Evolutionary conservation across 73 alveolate species (phyloP).

Genomic region (Paramecium sonneborni): DNA sequence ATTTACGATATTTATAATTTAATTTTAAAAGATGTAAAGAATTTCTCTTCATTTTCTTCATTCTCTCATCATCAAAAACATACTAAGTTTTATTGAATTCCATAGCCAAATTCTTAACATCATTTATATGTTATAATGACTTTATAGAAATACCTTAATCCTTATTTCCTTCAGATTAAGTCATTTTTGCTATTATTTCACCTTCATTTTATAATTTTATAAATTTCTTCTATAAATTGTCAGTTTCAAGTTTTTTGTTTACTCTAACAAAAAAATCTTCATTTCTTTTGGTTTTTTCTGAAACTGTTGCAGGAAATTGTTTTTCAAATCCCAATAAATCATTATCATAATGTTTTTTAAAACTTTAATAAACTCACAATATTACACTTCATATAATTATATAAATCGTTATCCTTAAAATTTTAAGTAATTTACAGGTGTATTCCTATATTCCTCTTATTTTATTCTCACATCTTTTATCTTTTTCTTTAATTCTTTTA

Average conservation of each 20-base stretch:
- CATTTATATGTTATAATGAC: background rate
- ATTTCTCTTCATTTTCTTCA: background rate
- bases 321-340: conserved; percentile 6
- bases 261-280: background rate
- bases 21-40: background rate
- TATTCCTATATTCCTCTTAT: background rate
- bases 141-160: background rate
- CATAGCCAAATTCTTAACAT: conserved; percentile 1
- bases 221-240: background rate
- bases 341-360: background rate
- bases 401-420: background rate
- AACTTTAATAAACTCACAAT: background rate
- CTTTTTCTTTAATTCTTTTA: background rate
- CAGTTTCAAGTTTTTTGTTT: background rate
- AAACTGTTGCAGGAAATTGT: background rate
- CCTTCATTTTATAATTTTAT: conserved; percentile 36
- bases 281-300: background rate
- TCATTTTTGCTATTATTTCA: background rate
- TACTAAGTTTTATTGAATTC: background rate
- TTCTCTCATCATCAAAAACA: background rate
- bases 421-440: background rate
- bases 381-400: background rate
- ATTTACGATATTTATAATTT: background rate
- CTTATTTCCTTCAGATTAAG: conserved; percentile 22
- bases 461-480: background rate